phyloP scores from a whole-genome alignment of 2,329 filamentous ascomycete genomes.

The Venturia asperata region DNA sequence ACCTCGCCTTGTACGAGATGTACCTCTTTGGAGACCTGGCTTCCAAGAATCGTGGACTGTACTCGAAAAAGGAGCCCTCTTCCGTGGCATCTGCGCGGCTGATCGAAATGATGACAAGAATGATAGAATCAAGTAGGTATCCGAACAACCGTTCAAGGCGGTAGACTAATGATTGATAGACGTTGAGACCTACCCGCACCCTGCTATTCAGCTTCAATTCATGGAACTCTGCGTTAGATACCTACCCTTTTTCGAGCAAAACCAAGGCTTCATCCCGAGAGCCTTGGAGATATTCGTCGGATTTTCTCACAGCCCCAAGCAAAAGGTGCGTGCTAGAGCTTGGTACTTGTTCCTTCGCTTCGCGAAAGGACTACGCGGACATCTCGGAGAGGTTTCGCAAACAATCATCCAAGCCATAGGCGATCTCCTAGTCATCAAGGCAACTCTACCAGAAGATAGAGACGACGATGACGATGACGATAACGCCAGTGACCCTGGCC shows the following conservation, averaged over 20 bases:
- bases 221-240: slow-evolving; percentile 99
- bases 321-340: slow-evolving; percentile 79
- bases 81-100: slow-evolving; percentile 73
- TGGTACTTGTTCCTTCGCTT: slow-evolving; percentile 97
- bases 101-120: slow-evolving; percentile 86
- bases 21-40: slow-evolving; percentile 91
- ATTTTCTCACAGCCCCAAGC: slow-evolving; percentile 79
- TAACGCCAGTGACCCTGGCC: slow-evolving; percentile 48
- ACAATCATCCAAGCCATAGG: slow-evolving; percentile 84
- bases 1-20: slow-evolving; percentile 91
- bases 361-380: slow-evolving; percentile 75
- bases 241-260: slow-evolving; percentile 82
- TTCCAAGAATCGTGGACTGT: slow-evolving; percentile 80
- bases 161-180: slow-evolving; percentile 42
- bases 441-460: slow-evolving; percentile 72
- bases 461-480: slow-evolving; percentile 86
- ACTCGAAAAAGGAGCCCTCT: slow-evolving; percentile 74
- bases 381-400: slow-evolving; percentile 83
- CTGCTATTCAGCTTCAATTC: slow-evolving; percentile 87
- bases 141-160: not conserved
- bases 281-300: slow-evolving; percentile 88
- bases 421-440: slow-evolving; percentile 83
- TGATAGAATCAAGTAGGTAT: slow-evolving; percentile 78
- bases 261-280: slow-evolving; percentile 71
- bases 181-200: slow-evolving; percentile 78